Base-by-base conservation (phyloP, 495 filamentous ascomycete genomes). In the Daldinia grandis region DNA sequence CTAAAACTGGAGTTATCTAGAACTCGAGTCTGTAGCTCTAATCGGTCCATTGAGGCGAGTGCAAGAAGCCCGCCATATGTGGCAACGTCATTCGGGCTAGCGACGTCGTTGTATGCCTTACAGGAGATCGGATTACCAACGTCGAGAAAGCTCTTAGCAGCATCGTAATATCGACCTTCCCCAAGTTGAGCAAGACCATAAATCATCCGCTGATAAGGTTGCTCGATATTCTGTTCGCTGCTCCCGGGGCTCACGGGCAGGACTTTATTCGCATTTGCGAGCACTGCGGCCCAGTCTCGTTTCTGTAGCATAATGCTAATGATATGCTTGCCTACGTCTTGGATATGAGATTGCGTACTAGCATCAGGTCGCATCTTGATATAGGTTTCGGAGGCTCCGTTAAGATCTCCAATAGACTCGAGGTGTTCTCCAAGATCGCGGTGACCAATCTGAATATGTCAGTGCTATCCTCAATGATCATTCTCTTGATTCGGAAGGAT, bases 51-150 rank as follows among this genome's bases (percentile, higher is more conserved):
- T 1, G 93, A 91, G 27, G 94, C 94, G 19, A 99, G 88, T 1
- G 95, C 94, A 65, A 94, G 91, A 19, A 99, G 86, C 5, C 92
- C 94, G 55, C 95, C 95, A 66, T 98, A 99, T 28, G 95, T 85
- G 31, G 95, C 95, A 5, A 99, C 83, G 72, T 99, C 95, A 77
- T 97, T 98, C 1, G 89, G 84, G 17, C 89, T 92, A 50, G 93
- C 82, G 8, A 97, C 84, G 50, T 92, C 89, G 71, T 90, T 91
- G 78, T 89, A 94, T 3, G 73, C 83, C 51, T 87, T 81, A 4
- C 83, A 84, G 19, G 89, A 66, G 33, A 78, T 81, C 3, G 81
- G 70, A 8, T 89, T 79, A 28, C 82, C 80, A 1, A 87, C 87
- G 25, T 80, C 69, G 15, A 98, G 78, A 77, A 99, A 95, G 66